Base-by-base conservation (phyloP, 2,329 filamentous ascomycete species). In the Cytospora mali region DNA sequence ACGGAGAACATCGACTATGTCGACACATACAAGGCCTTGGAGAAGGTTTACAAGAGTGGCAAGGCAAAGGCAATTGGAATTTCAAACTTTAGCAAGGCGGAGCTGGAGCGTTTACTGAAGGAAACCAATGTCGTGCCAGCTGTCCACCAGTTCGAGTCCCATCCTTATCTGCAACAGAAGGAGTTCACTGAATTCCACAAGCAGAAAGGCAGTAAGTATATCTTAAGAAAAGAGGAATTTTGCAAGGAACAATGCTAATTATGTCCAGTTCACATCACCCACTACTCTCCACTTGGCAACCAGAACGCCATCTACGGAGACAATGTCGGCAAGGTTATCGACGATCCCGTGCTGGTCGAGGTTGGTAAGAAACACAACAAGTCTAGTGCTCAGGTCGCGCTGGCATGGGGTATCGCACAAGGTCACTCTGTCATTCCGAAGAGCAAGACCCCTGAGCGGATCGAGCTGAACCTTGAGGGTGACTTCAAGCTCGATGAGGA, bases 101-200 rank as follows among this genome's bases (percentile, higher is more conserved):
- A 76, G 59, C 64, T 79, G 7, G 66, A 74, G 55, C 67, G 74
- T 33, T 67, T 79, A 16, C 64, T 77, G n/a, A 62, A 75, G 28
- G 70, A 79, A 39, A 78, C 78, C 35, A 75, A 72, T 9, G 71
- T 85, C 52, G 70, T 77, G 0, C 85, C 85, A 6, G 79, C 80
- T 1, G 80, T 81, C 53, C 86, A 88, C 71, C 85, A 88, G 74
- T 82, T 87, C 66, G 84, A 87, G 73, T 77, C 84, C 58, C 84
- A 88, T 71, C 84, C 85, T 0, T 82, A 80, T 52, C 75, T 86
- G 16, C 84, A 81, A 39, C 84, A 86, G 68, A 73, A 77, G 62
- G 79, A 82, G 59, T 80, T 81, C 67, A 72, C 84, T 29, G 75
- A 80, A 55, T 82, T 79, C 69, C 83, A 82, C 70, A 75, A 78